Conservation (phyloP, 106 monocot species). For the Gastrodia elata region DNA sequence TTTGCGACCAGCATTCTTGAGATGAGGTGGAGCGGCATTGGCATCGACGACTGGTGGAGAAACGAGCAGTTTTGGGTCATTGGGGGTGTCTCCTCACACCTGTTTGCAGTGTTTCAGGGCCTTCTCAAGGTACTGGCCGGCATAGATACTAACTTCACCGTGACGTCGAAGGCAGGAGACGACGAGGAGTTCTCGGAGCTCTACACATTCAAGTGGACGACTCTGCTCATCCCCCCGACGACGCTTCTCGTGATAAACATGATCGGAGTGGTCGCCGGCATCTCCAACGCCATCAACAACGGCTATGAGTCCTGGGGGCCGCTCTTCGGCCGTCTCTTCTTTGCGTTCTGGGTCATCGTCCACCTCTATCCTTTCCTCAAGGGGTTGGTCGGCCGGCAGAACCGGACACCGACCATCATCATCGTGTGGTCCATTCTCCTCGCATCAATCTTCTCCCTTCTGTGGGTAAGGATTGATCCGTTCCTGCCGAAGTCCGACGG, state of each 20-base stretch:
- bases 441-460: constrained; percentile 66
- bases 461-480: constrained; percentile 74
- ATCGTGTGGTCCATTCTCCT: constrained; percentile 87
- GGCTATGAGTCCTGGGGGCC: constrained; percentile 87
- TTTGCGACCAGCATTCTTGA: constrained; percentile 49
- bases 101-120: constrained; percentile 70
- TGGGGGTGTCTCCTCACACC: constrained; percentile 68
- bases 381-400: constrained; percentile 67
- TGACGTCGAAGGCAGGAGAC: constrained; percentile 59
- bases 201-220: constrained; percentile 76
- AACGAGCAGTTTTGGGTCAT: constrained; percentile 75
- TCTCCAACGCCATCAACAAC: constrained; percentile 83
- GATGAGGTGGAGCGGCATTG: constrained; percentile 54
- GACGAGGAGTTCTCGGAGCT: constrained; percentile 67
- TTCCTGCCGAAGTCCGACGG: constrained; percentile 64
- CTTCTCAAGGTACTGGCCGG: constrained; percentile 73
- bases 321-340: constrained; percentile 68
- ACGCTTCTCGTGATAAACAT: constrained; percentile 60
- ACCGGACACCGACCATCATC: constrained; percentile 70
- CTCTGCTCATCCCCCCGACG: constrained; percentile 74
- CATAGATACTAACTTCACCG: constrained; percentile 77
- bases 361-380: constrained; percentile 83
- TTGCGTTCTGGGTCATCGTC: constrained; percentile 77
- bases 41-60: constrained; percentile 56
- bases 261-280: constrained; percentile 66